Evolutionary conservation across 2,329 filamentous ascomycete genomes (phyloP).

Genomic region (Diplodia scrobiculata): DNA sequence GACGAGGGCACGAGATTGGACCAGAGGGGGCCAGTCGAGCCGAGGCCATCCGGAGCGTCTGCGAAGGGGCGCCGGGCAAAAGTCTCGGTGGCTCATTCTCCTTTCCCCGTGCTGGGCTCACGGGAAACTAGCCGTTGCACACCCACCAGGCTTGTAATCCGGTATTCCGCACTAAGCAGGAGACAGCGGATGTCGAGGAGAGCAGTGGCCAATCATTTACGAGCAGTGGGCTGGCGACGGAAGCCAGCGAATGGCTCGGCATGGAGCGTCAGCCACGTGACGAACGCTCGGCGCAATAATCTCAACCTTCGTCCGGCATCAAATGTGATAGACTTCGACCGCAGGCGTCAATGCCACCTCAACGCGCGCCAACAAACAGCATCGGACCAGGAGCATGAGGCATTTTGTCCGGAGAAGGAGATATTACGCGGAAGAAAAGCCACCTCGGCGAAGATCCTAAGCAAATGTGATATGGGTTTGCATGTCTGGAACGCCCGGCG

Average conservation of each 20-base stretch:
- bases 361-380: slow-evolving; percentile 40
- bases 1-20: slow-evolving; percentile 21
- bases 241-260: slow-evolving; percentile 36
- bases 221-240: slow-evolving; percentile 21
- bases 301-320: slow-evolving; percentile 41
- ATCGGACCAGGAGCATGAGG: slow-evolving; percentile 44
- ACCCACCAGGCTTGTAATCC: slow-evolving; percentile 19
- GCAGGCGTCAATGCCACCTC: slow-evolving; percentile 35
- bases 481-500: slow-evolving; percentile 47
- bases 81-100: slow-evolving; percentile 25
- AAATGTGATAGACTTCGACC: slow-evolving; percentile 41
- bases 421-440: slow-evolving; percentile 51
- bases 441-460: slow-evolving; percentile 48
- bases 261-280: slow-evolving; percentile 45
- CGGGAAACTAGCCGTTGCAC: slow-evolving; percentile 26
- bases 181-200: slow-evolving; percentile 4
- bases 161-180: slow-evolving; percentile 27
- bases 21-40: slow-evolving; percentile 25
- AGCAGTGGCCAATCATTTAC: slow-evolving; percentile 24
- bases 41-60: slow-evolving; percentile 29
- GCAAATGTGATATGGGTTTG: slow-evolving; percentile 48
- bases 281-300: slow-evolving; percentile 40
- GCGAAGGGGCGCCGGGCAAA: slow-evolving; percentile 31
- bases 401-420: slow-evolving; percentile 44
- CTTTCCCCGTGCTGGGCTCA: slow-evolving; percentile 17